A percentile compares a stretch with the other conserved stretches of the same genome.
Conservation (phyloP, 2,329 filamentous ascomycete genomes). For the Canariomyces notabilis region DNA sequence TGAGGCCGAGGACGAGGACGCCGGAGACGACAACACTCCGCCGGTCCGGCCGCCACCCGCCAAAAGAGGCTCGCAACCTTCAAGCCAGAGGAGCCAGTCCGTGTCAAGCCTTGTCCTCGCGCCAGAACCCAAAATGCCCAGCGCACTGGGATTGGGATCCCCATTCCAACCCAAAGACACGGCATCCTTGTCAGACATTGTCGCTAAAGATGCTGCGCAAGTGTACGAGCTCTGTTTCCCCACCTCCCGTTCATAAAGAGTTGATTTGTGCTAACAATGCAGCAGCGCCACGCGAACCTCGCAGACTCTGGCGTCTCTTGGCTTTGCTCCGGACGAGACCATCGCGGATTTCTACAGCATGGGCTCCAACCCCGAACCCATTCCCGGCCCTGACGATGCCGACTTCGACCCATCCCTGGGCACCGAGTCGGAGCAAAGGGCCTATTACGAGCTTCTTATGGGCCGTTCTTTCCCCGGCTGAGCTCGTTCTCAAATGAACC, state of each 20-base stretch:
- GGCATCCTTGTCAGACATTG: constrained; percentile 32
- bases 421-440: constrained; percentile 33
- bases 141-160: neutral
- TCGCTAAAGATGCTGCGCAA: constrained; percentile 33
- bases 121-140: constrained; percentile 5
- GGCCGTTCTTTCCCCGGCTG: constrained; percentile 24
- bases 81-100: constrained; percentile 13
- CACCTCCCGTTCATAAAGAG: neutral
- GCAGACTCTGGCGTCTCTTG: constrained; percentile 33
- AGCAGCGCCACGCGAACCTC: constrained; percentile 31
- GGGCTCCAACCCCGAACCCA: constrained; percentile 33
- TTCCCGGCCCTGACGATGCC: constrained; percentile 21
- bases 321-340: constrained; percentile 35
- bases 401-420: constrained; percentile 29
- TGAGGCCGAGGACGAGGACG: constrained; percentile 16
- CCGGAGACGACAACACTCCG: constrained; percentile 9
- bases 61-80: constrained; percentile 11
- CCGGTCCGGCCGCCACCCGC: constrained; percentile 10
- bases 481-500: neutral
- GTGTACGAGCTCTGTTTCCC: constrained; percentile 24
- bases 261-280: constrained; percentile 2
- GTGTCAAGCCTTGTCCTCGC: constrained; percentile 7
- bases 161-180: constrained; percentile 17
- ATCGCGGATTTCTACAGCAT: constrained; percentile 35
- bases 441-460: constrained; percentile 37